Evolutionary conservation across 164 flowering plant genomes (phyloP), one percentile per base, ranked within the genome.

Genomic region (Nymphaea thermarum): DNA sequence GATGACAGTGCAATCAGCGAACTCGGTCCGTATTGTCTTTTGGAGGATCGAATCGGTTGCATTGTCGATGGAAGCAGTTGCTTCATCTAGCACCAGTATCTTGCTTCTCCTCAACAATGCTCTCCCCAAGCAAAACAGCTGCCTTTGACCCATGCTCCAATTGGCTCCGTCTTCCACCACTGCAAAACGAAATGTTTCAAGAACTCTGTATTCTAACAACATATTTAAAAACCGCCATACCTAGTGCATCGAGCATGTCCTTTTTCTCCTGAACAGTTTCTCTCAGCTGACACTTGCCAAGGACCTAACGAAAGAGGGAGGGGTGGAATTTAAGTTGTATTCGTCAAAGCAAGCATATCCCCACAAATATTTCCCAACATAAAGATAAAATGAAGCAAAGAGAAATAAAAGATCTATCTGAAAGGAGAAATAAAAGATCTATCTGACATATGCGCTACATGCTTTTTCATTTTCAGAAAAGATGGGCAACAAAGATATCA

Each of bases 101-200:
- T 73, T 64, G 70, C 87, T 79, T 78, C 83, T 83, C 72, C 80
- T 80, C 55, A 87, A 67, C 61, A 89, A 60, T 10, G 85, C 87
- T 5, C 93, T 85, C 11, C 93, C 95, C 67, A 89, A 72, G 69
- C 90, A 85, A 64, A 89, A 85, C 25, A 87, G 67, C 42, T 86
- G 90, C 3, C 88, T 59, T 70, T 84, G 93, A 16, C 90, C 93
- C 86, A 82, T 77, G 77, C 95, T 89, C 91, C 91, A 89, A 62
- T 89, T 87, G 43, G 81, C 77, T 53, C 91, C 95, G 66, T 84
- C 90, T 53, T 85, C 79, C 41, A 72, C 67, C 12, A 89, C 93
- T 88, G 85, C 72, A 47, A 2, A 12, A 47, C 3, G 7, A 47
- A 47, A 6, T 47, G 55, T 47, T 47, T 3, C 4, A 47, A 47